Evolutionary conservation across 345 rosid species (phyloP).

Genomic region (Orychophragmus violaceus): DNA sequence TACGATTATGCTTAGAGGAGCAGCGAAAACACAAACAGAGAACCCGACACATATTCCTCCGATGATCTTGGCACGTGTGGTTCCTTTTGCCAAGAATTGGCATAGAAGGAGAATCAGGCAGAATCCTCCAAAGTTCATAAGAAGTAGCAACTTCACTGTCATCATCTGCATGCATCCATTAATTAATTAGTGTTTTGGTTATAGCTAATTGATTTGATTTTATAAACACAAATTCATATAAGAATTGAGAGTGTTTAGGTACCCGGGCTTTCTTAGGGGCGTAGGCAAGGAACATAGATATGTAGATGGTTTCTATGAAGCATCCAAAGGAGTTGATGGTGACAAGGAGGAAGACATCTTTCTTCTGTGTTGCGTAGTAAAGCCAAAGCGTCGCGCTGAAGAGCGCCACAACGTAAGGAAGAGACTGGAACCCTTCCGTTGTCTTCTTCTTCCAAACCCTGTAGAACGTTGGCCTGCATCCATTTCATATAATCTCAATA

Average conservation of each 20-base stretch:
- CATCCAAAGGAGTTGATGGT: constrained; percentile 61
- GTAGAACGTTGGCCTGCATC: constrained; percentile 56
- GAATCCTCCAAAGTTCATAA: constrained; percentile 44
- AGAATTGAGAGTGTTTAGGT: neutral
- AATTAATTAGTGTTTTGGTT: neutral
- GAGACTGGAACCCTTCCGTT: constrained; percentile 64
- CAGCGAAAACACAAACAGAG: constrained; percentile 51
- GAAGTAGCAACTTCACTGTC: constrained; percentile 38
- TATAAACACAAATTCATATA: neutral
- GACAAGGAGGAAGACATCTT: constrained; percentile 52
- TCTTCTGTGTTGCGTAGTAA: constrained; percentile 55
- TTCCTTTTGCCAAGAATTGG: constrained; percentile 39
- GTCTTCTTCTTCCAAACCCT: constrained; percentile 62
- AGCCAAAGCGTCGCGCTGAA: constrained; percentile 65
- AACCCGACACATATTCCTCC: constrained; percentile 54
- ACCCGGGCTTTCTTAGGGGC: constrained; percentile 52
- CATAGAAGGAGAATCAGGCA: constrained; percentile 38
- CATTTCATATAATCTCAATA: neutral
- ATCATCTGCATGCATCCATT: constrained; percentile 36
- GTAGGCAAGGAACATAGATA: constrained; percentile 43
- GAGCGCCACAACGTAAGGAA: constrained; percentile 56
- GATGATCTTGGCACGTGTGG: constrained; percentile 36
- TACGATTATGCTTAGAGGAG: constrained; percentile 58
- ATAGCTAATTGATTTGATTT: neutral
- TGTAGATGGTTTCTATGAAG: constrained; percentile 55